A percentile compares a stretch with the other conserved stretches of the same genome.
These are phyloP conservation scores for Mangifera indica DNA, from an alignment of 345 rosid genomes.

Conservation along the genomic window DNA sequence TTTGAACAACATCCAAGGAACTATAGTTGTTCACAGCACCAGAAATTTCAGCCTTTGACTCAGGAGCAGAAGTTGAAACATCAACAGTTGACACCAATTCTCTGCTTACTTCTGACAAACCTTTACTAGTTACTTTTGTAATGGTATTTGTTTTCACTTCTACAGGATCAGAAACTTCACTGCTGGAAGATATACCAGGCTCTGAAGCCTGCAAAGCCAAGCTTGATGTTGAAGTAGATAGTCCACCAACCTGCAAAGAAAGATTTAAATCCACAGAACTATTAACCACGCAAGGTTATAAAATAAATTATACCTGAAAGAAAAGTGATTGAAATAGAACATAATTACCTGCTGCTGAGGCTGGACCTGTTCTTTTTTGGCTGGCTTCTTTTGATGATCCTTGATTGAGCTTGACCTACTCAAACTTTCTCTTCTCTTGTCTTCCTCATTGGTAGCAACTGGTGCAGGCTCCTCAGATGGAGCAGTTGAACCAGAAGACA, in stretches of 20 bases:
- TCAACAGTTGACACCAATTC: slow-evolving; percentile 28
- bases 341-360: slow-evolving; percentile 46
- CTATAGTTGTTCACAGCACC: slow-evolving; percentile 18
- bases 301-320: neutral
- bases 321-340: neutral
- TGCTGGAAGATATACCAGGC: slow-evolving; percentile 30
- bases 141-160: slow-evolving; percentile 28
- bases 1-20: slow-evolving; percentile 5
- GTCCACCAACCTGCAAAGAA: slow-evolving; percentile 36
- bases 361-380: slow-evolving; percentile 39
- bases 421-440: slow-evolving; percentile 36
- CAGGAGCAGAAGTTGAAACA: slow-evolving; percentile 28
- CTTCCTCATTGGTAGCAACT: slow-evolving; percentile 29
- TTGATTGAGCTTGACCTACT: slow-evolving; percentile 53
- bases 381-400: slow-evolving; percentile 45
- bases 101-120: slow-evolving; percentile 19
- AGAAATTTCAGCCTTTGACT: slow-evolving; percentile 35
- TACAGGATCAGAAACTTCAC: slow-evolving; percentile 31
- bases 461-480: slow-evolving; percentile 33
- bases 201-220: slow-evolving; percentile 28
- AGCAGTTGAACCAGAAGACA: slow-evolving; percentile 23
- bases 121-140: slow-evolving; percentile 17
- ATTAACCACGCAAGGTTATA: neutral
- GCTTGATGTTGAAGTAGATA: slow-evolving; percentile 22
- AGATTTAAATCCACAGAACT: slow-evolving; percentile 7